These are phyloP conservation scores for Posidonia australis DNA, from an alignment of 106 monocot genomes.

Conservation along the genomic window DNA sequence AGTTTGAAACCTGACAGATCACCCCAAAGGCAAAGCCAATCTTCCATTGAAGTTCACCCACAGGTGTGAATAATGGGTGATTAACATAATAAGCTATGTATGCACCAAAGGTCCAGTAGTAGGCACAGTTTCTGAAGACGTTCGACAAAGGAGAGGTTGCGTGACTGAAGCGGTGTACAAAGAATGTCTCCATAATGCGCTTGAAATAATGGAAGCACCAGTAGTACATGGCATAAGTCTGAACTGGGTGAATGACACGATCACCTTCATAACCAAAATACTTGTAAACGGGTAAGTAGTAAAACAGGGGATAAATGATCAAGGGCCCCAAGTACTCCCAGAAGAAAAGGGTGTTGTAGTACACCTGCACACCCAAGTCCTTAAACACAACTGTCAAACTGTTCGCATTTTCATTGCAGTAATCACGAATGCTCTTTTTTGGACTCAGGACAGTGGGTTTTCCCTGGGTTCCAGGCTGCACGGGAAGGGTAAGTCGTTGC, in stretches of 20 bases:
- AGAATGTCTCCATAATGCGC: slow-evolving; percentile 86
- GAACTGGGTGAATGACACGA: slow-evolving; percentile 52
- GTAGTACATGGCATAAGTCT: slow-evolving; percentile 82
- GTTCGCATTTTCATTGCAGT: slow-evolving; percentile 38
- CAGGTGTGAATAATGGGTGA: slow-evolving; percentile 72
- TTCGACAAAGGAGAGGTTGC: slow-evolving; percentile 89
- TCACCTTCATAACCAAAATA: slow-evolving; percentile 64
- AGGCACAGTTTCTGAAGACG: slow-evolving; percentile 82
- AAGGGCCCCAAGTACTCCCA: slow-evolving; percentile 86
- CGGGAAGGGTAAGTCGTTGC: slow-evolving; percentile 75
- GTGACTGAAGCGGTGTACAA: slow-evolving; percentile 90
- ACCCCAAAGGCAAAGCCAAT: slow-evolving; percentile 68
- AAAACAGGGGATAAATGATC: slow-evolving; percentile 77
- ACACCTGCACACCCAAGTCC: slow-evolving; percentile 75
- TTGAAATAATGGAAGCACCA: slow-evolving; percentile 95
- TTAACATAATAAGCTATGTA: slow-evolving; percentile 82
- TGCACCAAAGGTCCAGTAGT: slow-evolving; percentile 81
- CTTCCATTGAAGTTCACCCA: slow-evolving; percentile 63
- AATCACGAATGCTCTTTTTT: slow-evolving; percentile 51
- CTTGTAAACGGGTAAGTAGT: slow-evolving; percentile 77
- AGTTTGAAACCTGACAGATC: slow-evolving; percentile 69
- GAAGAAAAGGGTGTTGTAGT: slow-evolving; percentile 84
- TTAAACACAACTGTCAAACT: slow-evolving; percentile 68
- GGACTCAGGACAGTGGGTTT: slow-evolving; percentile 56
- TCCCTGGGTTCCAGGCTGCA: slow-evolving; percentile 32